Conservation (phyloP, 2,329 filamentous ascomycete genomes). For the Grosmannia clavigera region DNA sequence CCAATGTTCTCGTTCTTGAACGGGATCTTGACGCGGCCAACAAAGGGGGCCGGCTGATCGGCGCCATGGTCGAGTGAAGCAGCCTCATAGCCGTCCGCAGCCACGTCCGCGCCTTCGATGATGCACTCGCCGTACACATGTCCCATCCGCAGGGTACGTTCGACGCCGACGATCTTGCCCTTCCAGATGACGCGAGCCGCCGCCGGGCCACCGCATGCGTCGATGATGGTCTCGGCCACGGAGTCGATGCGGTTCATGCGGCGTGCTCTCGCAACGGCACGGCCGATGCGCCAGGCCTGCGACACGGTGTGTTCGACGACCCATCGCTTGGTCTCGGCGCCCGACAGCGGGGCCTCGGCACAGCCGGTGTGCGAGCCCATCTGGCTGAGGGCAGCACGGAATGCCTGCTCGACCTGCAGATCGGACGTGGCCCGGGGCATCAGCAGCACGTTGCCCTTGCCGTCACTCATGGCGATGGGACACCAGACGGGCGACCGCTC, state of each 20-base stretch:
- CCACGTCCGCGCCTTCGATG: slow-evolving; percentile 35
- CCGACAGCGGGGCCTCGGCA: slow-evolving; percentile 35
- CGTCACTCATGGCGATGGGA: slow-evolving; percentile 36
- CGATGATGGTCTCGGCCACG: slow-evolving; percentile 45
- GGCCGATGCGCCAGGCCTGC: slow-evolving; percentile 45
- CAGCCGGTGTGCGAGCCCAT: slow-evolving; percentile 41
- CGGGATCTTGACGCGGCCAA: slow-evolving; percentile 46
- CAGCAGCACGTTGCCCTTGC: slow-evolving; percentile 36
- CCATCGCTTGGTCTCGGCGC: slow-evolving; percentile 36
- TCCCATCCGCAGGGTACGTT: slow-evolving; percentile 41
- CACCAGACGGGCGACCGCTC: slow-evolving; percentile 32
- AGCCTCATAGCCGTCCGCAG: no score
- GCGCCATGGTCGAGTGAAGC: background rate
- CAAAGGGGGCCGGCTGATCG: slow-evolving; percentile 15
- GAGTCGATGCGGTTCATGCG: slow-evolving; percentile 35
- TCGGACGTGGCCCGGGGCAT: slow-evolving; percentile 37
- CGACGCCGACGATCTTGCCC: slow-evolving; percentile 51
- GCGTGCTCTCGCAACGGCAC: slow-evolving; percentile 41
- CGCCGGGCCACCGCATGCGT: slow-evolving; percentile 40
- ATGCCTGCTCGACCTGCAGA: slow-evolving; percentile 32
- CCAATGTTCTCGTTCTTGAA: slow-evolving; percentile 67
- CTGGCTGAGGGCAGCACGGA: slow-evolving; percentile 38
- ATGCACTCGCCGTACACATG: slow-evolving; percentile 48
- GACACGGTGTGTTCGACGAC: slow-evolving; percentile 39
- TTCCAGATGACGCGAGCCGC: slow-evolving; percentile 47